Percentiles rank a stretch among this genome's conserved stretches.
phyloP scores from a whole-genome alignment of 441 rosid genomes.

The Cnidoscolus chayamansa region DNA sequence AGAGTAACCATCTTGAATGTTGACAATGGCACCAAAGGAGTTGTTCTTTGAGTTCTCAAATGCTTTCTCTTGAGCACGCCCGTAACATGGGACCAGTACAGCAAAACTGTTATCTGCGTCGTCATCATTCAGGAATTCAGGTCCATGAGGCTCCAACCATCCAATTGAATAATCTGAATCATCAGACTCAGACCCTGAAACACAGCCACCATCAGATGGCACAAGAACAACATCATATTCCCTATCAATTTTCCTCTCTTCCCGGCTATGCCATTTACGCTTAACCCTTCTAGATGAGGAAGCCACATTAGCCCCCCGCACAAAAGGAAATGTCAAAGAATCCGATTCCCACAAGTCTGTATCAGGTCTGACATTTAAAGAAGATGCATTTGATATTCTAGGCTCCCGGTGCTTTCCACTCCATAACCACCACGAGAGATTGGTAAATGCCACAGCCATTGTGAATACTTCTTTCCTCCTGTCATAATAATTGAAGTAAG shows the following conservation, averaged over 20 bases:
- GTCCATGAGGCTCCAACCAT: conserved; percentile 81
- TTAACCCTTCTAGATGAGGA: conserved; percentile 55
- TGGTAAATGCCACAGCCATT: conserved; percentile 60
- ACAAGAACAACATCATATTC: conserved; percentile 73
- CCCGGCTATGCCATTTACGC: conserved; percentile 67
- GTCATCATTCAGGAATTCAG: conserved; percentile 56
- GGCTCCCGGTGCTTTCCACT: conserved; percentile 58
- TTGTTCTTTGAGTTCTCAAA: conserved; percentile 33
- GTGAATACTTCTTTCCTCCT: conserved; percentile 19
- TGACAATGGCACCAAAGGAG: conserved; percentile 40
- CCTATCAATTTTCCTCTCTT: conserved; percentile 61
- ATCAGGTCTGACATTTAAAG: conserved; percentile 43
- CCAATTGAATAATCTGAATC: conserved; percentile 75
- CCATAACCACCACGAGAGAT: conserved; percentile 66
- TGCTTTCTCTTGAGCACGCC: conserved; percentile 35
- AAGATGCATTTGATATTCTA: conserved; percentile 39
- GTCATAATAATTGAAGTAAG: not conserved
- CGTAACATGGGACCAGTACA: conserved; percentile 71
- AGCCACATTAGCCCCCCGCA: conserved; percentile 32
- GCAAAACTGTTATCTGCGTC: conserved; percentile 62
- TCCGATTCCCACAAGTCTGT: conserved; percentile 49
- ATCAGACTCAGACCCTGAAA: conserved; percentile 76
- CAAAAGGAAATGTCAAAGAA: conserved; percentile 53
- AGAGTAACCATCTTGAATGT: conserved; percentile 39
- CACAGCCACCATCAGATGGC: conserved; percentile 73